Base-by-base conservation (phyloP, 2,329 filamentous ascomycete genomes). In the Hypoxylon sp. region DNA sequence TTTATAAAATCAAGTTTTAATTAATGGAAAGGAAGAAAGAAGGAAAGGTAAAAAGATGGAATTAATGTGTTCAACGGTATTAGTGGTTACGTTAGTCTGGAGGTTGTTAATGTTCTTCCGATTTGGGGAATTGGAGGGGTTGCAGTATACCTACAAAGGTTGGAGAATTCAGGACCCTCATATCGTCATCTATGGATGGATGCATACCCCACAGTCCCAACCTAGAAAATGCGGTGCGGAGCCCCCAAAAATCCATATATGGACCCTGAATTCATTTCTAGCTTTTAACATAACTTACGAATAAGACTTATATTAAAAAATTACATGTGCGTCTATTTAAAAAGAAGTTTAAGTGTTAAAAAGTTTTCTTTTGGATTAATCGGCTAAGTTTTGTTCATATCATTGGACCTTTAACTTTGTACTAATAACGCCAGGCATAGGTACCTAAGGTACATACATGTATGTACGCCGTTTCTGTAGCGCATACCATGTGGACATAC, bases 81-180 rank as follows among this genome's bases (percentile, higher is more conserved):
- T 41, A 17, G 14, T 41, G 2, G 14, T 41, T 41, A n/a, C 9
- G n/a, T n/a, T n/a, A 19, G 38, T 41, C 6, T 30, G 7, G 28
- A 30, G 28, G 6, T 30, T 41, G 38, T 7, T 19, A 41, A 19
- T 19, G n/a, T 19, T 41, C 38, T n/a, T 41, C n/a, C 38, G n/a
- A 41, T 41, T 41, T n/a, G n/a, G n/a, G 38, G n/a, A 41, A 41
- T 41, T 41, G 38, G 38, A 41, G 38, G n/a, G 14, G n/a, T 41
- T 5, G 14, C 7, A 9, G 2, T 7, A 30, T 7, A 6, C 6
- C 6, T 30, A 30, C 28, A 41, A n/a, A 7, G 5, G 14, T 41
- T 14, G 13, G 14, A 7, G 6, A 6, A 17, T 17, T n/a, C n/a
- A 41, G n/a, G 38, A 17, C 19, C n/a, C 38, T 5, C 5, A 14